Evolutionary conservation across 768 basidiomycete genomes (phyloP).

Genomic region (Phallus indusiatus): DNA sequence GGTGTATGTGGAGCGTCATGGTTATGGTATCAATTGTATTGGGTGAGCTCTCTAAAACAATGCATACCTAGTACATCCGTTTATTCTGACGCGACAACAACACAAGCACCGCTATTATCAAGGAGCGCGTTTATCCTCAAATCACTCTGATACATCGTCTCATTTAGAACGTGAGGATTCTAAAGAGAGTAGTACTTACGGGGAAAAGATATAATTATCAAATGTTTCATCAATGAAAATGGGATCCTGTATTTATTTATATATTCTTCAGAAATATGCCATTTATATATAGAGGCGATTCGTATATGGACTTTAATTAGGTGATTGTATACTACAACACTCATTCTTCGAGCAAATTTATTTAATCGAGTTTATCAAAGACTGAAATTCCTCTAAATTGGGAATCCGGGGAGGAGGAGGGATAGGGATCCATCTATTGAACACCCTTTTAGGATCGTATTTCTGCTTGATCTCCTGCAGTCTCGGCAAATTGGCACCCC

Average conservation of each 20-base stretch:
- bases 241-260: too few species aligned
- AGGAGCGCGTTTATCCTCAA: background rate
- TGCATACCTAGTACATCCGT: background rate
- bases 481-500: slow-evolving; percentile 26
- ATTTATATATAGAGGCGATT: too few species aligned
- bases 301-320: too few species aligned
- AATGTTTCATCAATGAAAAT: too few species aligned
- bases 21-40: slow-evolving; percentile 14
- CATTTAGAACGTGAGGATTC: background rate
- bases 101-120: background rate
- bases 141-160: background rate
- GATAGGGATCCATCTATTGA: slow-evolving; percentile 26
- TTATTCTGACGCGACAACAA: background rate
- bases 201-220: background rate
- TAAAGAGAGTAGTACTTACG: background rate
- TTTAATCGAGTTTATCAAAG: too few species aligned
- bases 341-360: too few species aligned
- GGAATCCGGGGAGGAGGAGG: slow-evolving; percentile 12
- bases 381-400: too few species aligned
- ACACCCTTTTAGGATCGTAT: slow-evolving; percentile 26
- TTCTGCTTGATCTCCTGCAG: slow-evolving; percentile 27
- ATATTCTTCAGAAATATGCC: too few species aligned
- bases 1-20: slow-evolving; percentile 13
- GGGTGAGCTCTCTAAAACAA: slow-evolving; percentile 5
- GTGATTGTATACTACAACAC: too few species aligned